These are phyloP conservation scores for Boletus barrowsii DNA, from an alignment of 768 basidiomycete species.

Conservation along the genomic window DNA sequence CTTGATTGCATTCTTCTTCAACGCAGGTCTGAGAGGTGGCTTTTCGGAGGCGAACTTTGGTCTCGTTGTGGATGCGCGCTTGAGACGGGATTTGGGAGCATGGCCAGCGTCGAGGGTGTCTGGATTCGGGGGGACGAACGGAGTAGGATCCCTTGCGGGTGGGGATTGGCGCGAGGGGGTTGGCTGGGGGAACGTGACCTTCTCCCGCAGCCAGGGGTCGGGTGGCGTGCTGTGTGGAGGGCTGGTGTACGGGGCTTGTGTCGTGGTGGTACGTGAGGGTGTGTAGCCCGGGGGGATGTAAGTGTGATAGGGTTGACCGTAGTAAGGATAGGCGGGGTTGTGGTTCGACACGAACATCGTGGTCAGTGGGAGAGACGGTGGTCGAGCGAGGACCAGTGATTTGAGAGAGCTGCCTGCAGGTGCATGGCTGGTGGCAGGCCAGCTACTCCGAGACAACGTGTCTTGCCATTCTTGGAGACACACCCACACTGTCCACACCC, in stretches of 20 bases:
- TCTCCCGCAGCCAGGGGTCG: conserved; percentile 35
- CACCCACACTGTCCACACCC: not conserved
- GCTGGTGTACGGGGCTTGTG: conserved; percentile 17
- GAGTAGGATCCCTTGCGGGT: conserved; percentile 11
- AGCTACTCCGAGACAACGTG: conserved; percentile 23
- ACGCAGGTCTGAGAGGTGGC: conserved; percentile 51
- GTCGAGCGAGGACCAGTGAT: conserved; percentile 1
- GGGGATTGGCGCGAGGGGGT: conserved; percentile 16
- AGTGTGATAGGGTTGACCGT: conserved; percentile 42
- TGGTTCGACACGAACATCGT: conserved; percentile 36
- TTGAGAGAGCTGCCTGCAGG: conserved; percentile 11
- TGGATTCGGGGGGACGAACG: conserved; percentile 27
- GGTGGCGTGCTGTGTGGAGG: conserved; percentile 33
- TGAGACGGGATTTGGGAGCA: conserved; percentile 31
- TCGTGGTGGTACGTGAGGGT: conserved; percentile 12
- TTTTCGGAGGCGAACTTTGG: conserved; percentile 25
- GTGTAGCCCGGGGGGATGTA: conserved; percentile 32
- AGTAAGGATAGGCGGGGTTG: conserved; percentile 45
- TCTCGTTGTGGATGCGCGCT: conserved; percentile 34
- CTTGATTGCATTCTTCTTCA: conserved; percentile 45
- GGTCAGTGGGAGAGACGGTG: conserved; percentile 5
- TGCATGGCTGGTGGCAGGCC: conserved; percentile 23
- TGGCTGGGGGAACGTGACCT: conserved; percentile 30
- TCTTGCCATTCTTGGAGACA: conserved; percentile 35
- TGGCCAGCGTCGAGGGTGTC: conserved; percentile 17